Conservation (phyloP, 345 rosid species). For the Citrus hindsii region DNA sequence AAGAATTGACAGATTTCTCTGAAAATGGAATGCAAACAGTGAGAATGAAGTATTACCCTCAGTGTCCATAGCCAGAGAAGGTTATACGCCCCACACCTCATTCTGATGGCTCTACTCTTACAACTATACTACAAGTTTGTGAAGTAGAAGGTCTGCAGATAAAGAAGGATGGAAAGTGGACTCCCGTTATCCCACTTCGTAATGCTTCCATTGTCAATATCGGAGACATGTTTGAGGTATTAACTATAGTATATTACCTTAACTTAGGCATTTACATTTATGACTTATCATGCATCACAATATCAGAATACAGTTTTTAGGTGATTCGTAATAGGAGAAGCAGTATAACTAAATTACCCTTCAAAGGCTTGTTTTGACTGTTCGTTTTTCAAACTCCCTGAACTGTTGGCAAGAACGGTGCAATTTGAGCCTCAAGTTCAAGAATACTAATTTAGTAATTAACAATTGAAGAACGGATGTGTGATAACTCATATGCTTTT, state of each 20-base stretch:
- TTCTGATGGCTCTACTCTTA: conserved; percentile 22
- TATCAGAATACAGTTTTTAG: no score
- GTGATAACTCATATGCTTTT: neutral
- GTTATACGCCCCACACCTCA: conserved; percentile 31
- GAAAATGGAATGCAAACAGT: conserved; percentile 14
- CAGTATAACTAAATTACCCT: no score
- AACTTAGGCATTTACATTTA: neutral
- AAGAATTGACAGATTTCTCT: conserved; percentile 16
- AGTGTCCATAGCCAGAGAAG: conserved; percentile 27
- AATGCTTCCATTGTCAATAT: conserved; percentile 31
- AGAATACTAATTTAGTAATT: no score
- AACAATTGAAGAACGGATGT: neutral
- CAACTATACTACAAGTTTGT: conserved; percentile 27
- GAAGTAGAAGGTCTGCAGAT: conserved; percentile 32
- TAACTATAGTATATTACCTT: neutral
- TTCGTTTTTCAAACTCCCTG: no score
- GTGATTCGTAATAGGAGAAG: no score
- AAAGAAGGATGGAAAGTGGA: conserved; percentile 31
- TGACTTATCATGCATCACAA: no score
- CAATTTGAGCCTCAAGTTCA: no score
- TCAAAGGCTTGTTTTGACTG: no score
- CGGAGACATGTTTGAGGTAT: conserved; percentile 33
- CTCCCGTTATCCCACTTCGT: conserved; percentile 26
- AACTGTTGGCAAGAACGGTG: no score
- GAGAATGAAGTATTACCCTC: conserved; percentile 34